Evolutionary conservation across 2,329 filamentous ascomycete species (phyloP).

Genomic region (Pezicula carpinea): DNA sequence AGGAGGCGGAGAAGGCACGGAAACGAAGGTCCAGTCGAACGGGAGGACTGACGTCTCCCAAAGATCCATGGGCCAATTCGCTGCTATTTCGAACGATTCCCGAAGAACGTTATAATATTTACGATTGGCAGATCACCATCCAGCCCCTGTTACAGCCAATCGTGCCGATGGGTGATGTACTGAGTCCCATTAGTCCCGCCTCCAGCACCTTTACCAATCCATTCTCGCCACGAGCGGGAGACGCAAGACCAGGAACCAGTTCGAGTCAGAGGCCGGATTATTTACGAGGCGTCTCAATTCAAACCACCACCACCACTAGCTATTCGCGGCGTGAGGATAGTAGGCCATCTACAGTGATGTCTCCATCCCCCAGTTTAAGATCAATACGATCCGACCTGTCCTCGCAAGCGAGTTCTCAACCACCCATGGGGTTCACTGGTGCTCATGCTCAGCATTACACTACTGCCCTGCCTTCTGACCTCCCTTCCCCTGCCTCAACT

Average conservation of each 20-base stretch:
- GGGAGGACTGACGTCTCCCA: conserved; percentile 40
- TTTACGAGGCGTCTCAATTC: conserved; percentile 44
- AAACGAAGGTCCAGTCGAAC: conserved; percentile 62
- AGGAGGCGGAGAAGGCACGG: conserved; percentile 51
- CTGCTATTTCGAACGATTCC: conserved; percentile 52
- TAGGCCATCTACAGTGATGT: conserved; percentile 46
- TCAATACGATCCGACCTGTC: conserved; percentile 57
- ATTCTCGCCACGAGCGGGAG: conserved; percentile 15
- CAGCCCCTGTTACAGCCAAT: conserved; percentile 30
- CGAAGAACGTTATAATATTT: conserved; percentile 49
- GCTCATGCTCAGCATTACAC: conserved; percentile 44
- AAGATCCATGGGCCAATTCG: conserved; percentile 29
- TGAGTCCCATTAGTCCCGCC: conserved; percentile 22
- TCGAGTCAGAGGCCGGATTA: conserved; percentile 26
- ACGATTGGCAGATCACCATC: conserved; percentile 51
- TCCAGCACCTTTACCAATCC: conserved; percentile 27
- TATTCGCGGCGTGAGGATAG: conserved; percentile 25
- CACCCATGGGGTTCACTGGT: conserved; percentile 43
- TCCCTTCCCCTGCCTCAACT: conserved; percentile 52
- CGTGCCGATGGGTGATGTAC: conserved; percentile 14
- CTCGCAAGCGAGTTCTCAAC: conserved; percentile 35
- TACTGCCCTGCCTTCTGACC: conserved; percentile 46
- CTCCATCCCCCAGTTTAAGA: conserved; percentile 55
- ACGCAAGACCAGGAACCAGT: conserved; percentile 11
- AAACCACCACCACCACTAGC: conserved; percentile 42